Conservation (phyloP, 2,329 filamentous ascomycete species). For the Fusarium xylarioides region DNA sequence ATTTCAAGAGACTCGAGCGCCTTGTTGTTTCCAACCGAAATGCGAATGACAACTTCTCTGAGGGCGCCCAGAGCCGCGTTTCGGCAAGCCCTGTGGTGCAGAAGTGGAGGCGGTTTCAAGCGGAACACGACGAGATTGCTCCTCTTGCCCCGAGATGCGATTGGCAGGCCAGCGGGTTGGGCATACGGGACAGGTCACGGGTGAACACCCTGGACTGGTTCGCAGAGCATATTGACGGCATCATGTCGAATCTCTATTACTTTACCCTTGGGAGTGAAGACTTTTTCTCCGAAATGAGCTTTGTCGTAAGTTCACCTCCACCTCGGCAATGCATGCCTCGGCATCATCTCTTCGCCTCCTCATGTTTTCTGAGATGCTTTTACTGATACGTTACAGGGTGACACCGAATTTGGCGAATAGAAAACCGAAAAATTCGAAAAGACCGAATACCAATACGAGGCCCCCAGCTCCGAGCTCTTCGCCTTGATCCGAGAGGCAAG, state of each 20-base stretch:
- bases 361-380: too few relatives aligned
- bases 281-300: too few relatives aligned
- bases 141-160: neutral
- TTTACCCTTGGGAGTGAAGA: neutral
- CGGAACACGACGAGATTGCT: neutral
- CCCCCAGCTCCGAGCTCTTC: too few relatives aligned
- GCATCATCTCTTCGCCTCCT: too few relatives aligned
- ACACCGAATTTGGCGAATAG: neutral
- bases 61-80: neutral
- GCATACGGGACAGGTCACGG: neutral
- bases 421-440: neutral
- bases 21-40: neutral
- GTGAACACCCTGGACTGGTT: neutral
- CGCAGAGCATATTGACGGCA: neutral
- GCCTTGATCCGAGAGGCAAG: too few relatives aligned
- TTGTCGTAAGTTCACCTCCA: neutral
- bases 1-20: neutral
- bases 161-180: neutral
- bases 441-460: too few relatives aligned
- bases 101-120: neutral
- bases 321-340: neutral
- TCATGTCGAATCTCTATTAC: neutral
- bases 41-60: fast-evolving
- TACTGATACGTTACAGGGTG: neutral
- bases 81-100: neutral